Conservation (phyloP, 164 flowering plant genomes). For the Stephania yunnanensis region DNA sequence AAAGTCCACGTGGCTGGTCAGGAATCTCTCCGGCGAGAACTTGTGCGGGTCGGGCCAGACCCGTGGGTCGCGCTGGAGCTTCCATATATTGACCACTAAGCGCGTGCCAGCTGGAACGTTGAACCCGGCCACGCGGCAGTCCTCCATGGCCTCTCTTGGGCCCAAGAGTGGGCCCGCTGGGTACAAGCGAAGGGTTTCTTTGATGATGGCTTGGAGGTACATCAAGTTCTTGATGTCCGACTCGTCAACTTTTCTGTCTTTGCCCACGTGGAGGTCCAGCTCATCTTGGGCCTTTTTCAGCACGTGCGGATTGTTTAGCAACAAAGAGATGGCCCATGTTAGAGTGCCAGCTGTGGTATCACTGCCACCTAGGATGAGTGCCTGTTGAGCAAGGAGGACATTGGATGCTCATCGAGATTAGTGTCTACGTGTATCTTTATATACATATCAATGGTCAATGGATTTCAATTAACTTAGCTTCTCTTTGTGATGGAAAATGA, state of each 20-base stretch:
- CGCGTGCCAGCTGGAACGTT: constrained; percentile 10
- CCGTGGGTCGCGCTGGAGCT: constrained; percentile 12
- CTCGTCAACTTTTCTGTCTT: constrained; percentile 8
- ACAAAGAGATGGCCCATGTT: constrained; percentile 9
- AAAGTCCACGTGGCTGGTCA: not conserved
- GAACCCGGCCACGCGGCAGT: constrained; percentile 12
- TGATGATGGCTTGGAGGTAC: constrained; percentile 14
- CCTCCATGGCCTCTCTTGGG: constrained; percentile 14
- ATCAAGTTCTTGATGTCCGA: constrained; percentile 11
- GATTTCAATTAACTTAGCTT: too few species aligned
- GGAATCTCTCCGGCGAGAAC: constrained; percentile 16
- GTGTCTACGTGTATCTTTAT: too few species aligned
- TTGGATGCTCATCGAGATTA: not conserved
- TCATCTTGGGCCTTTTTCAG: constrained; percentile 9
- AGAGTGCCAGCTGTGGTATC: constrained; percentile 5
- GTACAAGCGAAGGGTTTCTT: constrained; percentile 16
- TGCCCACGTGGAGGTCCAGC: constrained; percentile 14
- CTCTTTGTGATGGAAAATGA: too few species aligned
- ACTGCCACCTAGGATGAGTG: not conserved
- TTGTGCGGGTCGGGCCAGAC: constrained; percentile 11
- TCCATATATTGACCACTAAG: constrained; percentile 12
- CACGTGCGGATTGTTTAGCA: constrained; percentile 9
- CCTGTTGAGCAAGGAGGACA: not conserved
- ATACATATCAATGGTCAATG: too few species aligned
- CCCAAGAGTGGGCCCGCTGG: constrained; percentile 12